phyloP scores from a whole-genome alignment of 1,284 basidiomycete genomes.

The Cryptococcus sp. region DNA sequence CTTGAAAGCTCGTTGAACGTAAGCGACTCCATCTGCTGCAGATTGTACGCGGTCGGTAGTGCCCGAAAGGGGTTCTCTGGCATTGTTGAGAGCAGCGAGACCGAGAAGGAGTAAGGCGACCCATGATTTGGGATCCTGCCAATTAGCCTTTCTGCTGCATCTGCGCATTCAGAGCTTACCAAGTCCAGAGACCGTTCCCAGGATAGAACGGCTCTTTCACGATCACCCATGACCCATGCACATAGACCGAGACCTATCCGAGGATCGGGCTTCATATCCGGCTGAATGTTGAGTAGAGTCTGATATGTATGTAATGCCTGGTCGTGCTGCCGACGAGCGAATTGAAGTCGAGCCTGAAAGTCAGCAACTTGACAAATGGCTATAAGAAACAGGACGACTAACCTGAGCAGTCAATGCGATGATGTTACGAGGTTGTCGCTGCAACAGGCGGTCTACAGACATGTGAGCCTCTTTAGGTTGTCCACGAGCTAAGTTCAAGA shows the following conservation, averaged over 20 bases:
- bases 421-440: constrained; percentile 72
- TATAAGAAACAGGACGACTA: constrained; percentile 1
- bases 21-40: constrained; percentile 31
- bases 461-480: constrained; percentile 72
- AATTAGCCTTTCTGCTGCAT: constrained; percentile 5
- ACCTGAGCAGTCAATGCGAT: constrained; percentile 33
- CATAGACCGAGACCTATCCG: constrained; percentile 89
- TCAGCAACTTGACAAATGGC: no score
- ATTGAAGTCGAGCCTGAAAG: constrained; percentile 72
- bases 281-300: constrained; percentile 69
- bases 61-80: constrained; percentile 59
- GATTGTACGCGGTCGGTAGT: constrained; percentile 28
- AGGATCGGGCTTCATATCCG: constrained; percentile 77
- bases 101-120: constrained; percentile 74
- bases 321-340: constrained; percentile 68
- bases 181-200: constrained; percentile 82
- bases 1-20: constrained; percentile 37
- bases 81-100: constrained; percentile 72
- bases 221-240: constrained; percentile 79
- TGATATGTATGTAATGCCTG: constrained; percentile 79
- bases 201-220: constrained; percentile 69
- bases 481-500: constrained; percentile 72
- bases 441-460: constrained; percentile 76
- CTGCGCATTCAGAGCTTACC: constrained; percentile 52
- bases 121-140: constrained; percentile 70